Conservation (phyloP, 176 grass and related monocot genomes). For the Bromus sterilis region DNA sequence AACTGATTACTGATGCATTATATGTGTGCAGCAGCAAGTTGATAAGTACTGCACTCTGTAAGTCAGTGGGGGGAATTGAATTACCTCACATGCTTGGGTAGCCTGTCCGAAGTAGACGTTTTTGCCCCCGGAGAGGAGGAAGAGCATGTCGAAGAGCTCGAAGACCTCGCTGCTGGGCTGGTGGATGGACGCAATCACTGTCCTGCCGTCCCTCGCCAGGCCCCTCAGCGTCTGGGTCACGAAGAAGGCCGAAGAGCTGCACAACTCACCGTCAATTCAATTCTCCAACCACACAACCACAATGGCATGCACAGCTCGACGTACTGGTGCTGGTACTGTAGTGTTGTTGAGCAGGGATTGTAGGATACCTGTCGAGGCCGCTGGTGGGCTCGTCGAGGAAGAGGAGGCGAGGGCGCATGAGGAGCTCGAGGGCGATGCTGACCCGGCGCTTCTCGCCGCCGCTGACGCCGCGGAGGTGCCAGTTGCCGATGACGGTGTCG, state of each 20-base stretch:
- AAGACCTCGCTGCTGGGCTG: constrained; percentile 99
- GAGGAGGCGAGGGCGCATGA: constrained; percentile 93
- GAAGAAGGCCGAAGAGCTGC: constrained; percentile 97
- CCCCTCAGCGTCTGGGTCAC: constrained; percentile 90
- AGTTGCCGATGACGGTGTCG: constrained; percentile 93
- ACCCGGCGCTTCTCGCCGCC: constrained; percentile 97
- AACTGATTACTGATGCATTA: not conserved
- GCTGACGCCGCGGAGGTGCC: constrained; percentile 94
- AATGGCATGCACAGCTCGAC: not conserved
- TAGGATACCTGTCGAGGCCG: constrained; percentile 97
- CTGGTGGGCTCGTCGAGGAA: constrained; percentile 99
- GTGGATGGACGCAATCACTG: constrained; percentile 89
- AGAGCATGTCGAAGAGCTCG: constrained; percentile 93
- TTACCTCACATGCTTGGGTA: constrained; percentile 78
- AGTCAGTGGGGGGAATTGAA: not conserved
- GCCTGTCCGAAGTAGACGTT: constrained; percentile 92
- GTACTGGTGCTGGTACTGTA: too few relatives aligned
- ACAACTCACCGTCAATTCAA: not conserved
- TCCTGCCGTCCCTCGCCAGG: constrained; percentile 90
- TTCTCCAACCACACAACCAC: not conserved
- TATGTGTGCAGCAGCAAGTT: not conserved
- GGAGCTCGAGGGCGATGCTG: constrained; percentile 96
- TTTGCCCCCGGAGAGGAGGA: constrained; percentile 92
- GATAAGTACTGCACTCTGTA: not conserved
- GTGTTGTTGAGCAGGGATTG: too few relatives aligned